Percentiles rank a stretch among this genome's conserved stretches.
Conservation (phyloP, 305 asterid species). For the Salvia sclarea region DNA sequence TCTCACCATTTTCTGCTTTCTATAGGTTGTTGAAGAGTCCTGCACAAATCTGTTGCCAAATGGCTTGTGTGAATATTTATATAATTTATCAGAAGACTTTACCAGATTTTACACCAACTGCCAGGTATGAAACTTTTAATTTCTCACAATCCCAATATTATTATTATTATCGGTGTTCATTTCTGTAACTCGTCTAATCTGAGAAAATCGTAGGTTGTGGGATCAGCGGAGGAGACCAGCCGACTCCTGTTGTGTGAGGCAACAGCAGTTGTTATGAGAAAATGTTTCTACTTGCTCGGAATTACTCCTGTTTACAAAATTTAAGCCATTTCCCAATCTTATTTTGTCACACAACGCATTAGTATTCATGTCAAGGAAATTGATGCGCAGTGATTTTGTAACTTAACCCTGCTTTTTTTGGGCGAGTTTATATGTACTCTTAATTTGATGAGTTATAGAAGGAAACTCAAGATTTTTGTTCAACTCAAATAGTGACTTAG, state of each 20-base stretch:
- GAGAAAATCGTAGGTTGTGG: constrained; percentile 71
- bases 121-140: constrained; percentile 52
- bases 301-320: constrained; percentile 87
- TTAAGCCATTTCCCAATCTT: constrained; percentile 29
- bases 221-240: constrained; percentile 74
- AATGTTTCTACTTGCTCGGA: constrained; percentile 82
- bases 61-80: constrained; percentile 75
- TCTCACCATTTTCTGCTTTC: constrained; percentile 27
- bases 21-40: constrained; percentile 79
- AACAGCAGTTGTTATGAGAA: constrained; percentile 86
- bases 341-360: neutral
- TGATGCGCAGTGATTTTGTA: too few species aligned
- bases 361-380: neutral
- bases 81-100: constrained; percentile 85
- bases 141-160: neutral
- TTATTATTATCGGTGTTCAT: neutral
- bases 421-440: neutral
- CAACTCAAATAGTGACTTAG: neutral
- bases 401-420: neutral
- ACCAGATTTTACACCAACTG: constrained; percentile 82
- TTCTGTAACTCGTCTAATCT: neutral
- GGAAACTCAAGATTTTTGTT: too few species aligned
- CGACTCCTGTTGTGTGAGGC: constrained; percentile 91
- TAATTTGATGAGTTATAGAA: too few species aligned
- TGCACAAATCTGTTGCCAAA: constrained; percentile 72